Conservation (phyloP, 1,139 yeast genomes). For the Candida glucosophila region DNA sequence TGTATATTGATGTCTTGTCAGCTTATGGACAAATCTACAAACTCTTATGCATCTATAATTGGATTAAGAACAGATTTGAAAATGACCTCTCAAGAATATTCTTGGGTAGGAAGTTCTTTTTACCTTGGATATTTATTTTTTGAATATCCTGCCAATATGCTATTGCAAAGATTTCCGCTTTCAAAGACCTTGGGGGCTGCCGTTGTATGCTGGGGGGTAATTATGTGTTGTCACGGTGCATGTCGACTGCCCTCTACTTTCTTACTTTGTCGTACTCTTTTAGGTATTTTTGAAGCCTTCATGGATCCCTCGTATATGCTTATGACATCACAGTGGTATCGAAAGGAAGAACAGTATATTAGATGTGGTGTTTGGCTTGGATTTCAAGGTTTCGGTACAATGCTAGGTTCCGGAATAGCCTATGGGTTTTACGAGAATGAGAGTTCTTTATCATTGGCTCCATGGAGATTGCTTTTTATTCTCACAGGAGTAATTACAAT, state of each 20-base stretch:
- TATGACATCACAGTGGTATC: slow-evolving; percentile 20
- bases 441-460: slow-evolving; percentile 9
- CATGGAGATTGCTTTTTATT: slow-evolving; percentile 20
- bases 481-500: slow-evolving; percentile 17
- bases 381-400: slow-evolving; percentile 16
- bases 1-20: slow-evolving; percentile 36
- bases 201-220: slow-evolving; percentile 23
- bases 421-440: slow-evolving; percentile 6
- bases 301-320: slow-evolving; percentile 32
- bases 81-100: slow-evolving; percentile 40
- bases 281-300: slow-evolving; percentile 25
- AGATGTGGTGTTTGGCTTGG: slow-evolving; percentile 19
- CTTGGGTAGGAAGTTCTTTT: slow-evolving; percentile 49
- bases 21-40: slow-evolving; percentile 54
- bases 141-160: slow-evolving; percentile 34
- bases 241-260: slow-evolving; percentile 22
- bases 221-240: slow-evolving; percentile 17
- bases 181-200: slow-evolving; percentile 16
- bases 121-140: slow-evolving; percentile 43
- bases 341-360: slow-evolving; percentile 14
- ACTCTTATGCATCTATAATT: slow-evolving; percentile 50
- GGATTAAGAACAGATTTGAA: slow-evolving; percentile 40
- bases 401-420: slow-evolving; percentile 15
- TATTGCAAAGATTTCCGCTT: slow-evolving; percentile 30
- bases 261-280: slow-evolving; percentile 23